Conservation (phyloP, 2,329 filamentous ascomycete species). For the Colletotrichum sojae region DNA sequence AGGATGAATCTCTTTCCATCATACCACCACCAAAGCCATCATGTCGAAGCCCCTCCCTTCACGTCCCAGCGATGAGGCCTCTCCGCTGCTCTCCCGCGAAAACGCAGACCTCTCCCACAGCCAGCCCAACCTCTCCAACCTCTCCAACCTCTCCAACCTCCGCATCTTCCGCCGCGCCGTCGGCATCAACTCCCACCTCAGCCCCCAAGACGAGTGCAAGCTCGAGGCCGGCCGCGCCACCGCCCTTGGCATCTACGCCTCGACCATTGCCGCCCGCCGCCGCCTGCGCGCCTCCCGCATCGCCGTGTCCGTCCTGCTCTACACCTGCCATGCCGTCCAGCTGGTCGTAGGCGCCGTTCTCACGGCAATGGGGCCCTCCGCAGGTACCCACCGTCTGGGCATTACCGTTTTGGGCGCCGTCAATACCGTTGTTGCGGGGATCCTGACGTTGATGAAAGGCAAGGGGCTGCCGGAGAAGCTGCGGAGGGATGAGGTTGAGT, state of each 20-base stretch:
- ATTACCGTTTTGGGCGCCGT: constrained; percentile 73
- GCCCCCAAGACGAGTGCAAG: constrained; percentile 43
- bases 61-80: constrained; percentile 11
- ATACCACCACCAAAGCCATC: neutral
- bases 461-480: constrained; percentile 64
- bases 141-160: constrained; percentile 58
- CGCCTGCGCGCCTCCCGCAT: constrained; percentile 51
- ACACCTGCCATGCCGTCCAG: constrained; percentile 59
- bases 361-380: constrained; percentile 60
- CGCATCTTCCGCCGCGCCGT: constrained; percentile 59
- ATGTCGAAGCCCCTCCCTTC: constrained; percentile 27
- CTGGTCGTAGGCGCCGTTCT: constrained; percentile 63
- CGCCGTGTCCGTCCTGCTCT: constrained; percentile 54
- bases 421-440: constrained; percentile 74
- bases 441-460: constrained; percentile 69
- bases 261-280: constrained; percentile 52
- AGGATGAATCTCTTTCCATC: neutral
- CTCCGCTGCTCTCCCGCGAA: constrained; percentile 23
- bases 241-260: constrained; percentile 58
- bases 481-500: constrained; percentile 61
- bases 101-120: neutral
- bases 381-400: constrained; percentile 62
- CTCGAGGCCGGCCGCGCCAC: constrained; percentile 53
- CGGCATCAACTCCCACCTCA: constrained; percentile 55
- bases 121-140: constrained; percentile 53